Evolutionary conservation across 75 land plant genomes (phyloP).

Genomic region (Picea sitchensis): DNA sequence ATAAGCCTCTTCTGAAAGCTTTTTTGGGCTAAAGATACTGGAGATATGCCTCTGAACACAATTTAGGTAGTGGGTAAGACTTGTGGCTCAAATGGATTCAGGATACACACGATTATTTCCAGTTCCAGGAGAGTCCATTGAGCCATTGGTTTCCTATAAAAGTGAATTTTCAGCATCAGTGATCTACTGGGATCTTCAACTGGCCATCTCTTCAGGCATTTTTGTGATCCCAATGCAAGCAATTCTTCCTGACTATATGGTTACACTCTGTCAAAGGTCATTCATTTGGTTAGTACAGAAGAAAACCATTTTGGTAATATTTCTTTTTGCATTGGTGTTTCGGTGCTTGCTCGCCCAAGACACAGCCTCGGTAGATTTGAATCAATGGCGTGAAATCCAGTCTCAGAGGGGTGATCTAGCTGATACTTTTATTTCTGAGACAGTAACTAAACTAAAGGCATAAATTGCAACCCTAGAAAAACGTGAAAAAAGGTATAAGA

Average conservation of each 20-base stretch:
- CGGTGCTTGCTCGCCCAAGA: slow-evolving; percentile 18
- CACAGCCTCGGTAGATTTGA: slow-evolving; percentile 1
- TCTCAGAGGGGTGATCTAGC: no score
- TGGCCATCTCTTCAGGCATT: slow-evolving; percentile 45
- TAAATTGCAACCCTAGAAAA: no score
- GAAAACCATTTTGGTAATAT: slow-evolving; percentile 18
- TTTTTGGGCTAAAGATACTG: slow-evolving; percentile 50
- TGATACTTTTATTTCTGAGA: no score
- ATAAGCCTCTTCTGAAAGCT: slow-evolving; percentile 28
- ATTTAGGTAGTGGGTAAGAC: slow-evolving; percentile 42
- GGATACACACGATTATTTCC: slow-evolving; percentile 39
- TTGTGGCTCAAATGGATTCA: slow-evolving; percentile 51
- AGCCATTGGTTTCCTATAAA: slow-evolving; percentile 45
- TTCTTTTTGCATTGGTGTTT: slow-evolving; percentile 19
- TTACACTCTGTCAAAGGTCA: slow-evolving; percentile 35
- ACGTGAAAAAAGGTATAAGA: no score
- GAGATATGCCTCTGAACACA: slow-evolving; percentile 45
- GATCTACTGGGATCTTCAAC: slow-evolving; percentile 51
- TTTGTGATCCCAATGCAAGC: slow-evolving; percentile 61
- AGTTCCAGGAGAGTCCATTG: slow-evolving; percentile 48
- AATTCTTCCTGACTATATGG: slow-evolving; percentile 39
- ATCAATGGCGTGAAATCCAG: slow-evolving; percentile 12
- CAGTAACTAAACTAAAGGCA: no score
- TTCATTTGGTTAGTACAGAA: slow-evolving; percentile 21
- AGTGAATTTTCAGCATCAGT: slow-evolving; percentile 39